Percentiles rank a stretch among this genome's conserved stretches.
Conservation (phyloP, 2,329 filamentous ascomycete species). For the Nemania diffusa region DNA sequence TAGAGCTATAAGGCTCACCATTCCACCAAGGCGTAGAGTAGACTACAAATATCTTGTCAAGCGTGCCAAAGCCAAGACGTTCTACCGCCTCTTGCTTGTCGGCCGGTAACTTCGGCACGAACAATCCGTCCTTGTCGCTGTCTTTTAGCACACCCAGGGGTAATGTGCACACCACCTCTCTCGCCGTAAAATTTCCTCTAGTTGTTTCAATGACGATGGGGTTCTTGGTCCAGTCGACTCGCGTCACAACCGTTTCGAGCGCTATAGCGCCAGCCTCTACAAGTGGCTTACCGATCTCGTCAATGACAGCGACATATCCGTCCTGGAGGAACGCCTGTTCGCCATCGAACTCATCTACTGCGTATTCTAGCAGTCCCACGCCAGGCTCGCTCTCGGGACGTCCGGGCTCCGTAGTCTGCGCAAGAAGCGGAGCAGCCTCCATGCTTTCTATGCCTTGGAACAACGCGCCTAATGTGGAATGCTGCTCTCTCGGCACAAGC, state of each 20-base stretch:
- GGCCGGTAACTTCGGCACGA: not conserved
- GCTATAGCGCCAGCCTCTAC: not conserved
- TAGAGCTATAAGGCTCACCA: not conserved
- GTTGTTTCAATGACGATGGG: not conserved
- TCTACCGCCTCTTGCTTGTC: not conserved
- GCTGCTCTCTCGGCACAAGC: not conserved
- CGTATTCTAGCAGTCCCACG: not conserved
- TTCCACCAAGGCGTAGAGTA: not conserved
- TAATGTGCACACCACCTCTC: not conserved
- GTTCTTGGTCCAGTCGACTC: not conserved
- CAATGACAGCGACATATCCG: not conserved
- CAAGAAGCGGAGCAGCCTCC: not conserved
- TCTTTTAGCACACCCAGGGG: not conserved
- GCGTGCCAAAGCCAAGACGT: not conserved
- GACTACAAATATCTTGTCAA: not conserved
- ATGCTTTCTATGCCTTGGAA: not conserved
- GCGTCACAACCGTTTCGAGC: not conserved
- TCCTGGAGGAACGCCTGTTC: not conserved
- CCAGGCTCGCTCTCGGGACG: not conserved
- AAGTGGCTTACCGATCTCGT: not conserved
- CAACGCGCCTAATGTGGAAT: not conserved
- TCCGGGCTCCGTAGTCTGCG: not conserved
- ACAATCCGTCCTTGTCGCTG: not conserved
- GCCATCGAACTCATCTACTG: not conserved
- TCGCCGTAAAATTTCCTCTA: not conserved